A percentile compares a stretch with the other conserved stretches of the same genome.
Evolutionary conservation across 1,139 yeast genomes (phyloP).

Genomic region (Wickerhamomyces sp.): DNA sequence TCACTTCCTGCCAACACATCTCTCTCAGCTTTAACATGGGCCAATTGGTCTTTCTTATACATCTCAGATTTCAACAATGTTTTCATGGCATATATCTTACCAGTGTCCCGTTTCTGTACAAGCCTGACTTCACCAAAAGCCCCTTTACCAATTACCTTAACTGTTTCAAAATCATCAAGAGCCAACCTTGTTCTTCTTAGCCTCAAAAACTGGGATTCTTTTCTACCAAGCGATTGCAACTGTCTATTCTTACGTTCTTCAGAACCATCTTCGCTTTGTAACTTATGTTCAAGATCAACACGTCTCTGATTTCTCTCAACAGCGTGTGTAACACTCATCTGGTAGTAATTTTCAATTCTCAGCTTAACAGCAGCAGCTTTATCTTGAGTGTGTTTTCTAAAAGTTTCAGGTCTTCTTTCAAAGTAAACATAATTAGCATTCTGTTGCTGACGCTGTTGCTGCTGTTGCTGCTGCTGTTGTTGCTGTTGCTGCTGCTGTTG

Average conservation of each 20-base stretch:
- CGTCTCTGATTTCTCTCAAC: slow-evolving; percentile 79
- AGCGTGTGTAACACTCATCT: slow-evolving; percentile 73
- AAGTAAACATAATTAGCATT: slow-evolving; percentile 56
- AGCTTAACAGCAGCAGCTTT: slow-evolving; percentile 69
- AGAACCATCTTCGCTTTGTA: slow-evolving; percentile 60
- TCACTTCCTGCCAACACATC: slow-evolving; percentile 82
- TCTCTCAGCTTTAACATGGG: slow-evolving; percentile 82
- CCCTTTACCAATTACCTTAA: slow-evolving; percentile 81
- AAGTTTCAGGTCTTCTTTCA: slow-evolving; percentile 79
- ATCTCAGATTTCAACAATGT: slow-evolving; percentile 72
- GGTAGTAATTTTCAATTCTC: slow-evolving; percentile 68
- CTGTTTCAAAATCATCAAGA: slow-evolving; percentile 70
- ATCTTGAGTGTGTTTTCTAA: slow-evolving; percentile 63
- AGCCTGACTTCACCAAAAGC: slow-evolving; percentile 82
- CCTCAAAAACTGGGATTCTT: slow-evolving; percentile 73
- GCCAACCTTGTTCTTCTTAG: slow-evolving; percentile 70
- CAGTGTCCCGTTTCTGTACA: slow-evolving; percentile 79
- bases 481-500: slow-evolving; percentile 4
- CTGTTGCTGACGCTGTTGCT: slow-evolving; percentile 9
- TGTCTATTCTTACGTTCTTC: slow-evolving; percentile 75
- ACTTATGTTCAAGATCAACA: slow-evolving; percentile 62
- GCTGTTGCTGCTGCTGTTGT: slow-evolving; percentile 4
- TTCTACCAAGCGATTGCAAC: slow-evolving; percentile 62
- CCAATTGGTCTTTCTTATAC: slow-evolving; percentile 79
- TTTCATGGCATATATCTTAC: slow-evolving; percentile 83